phyloP scores from a whole-genome alignment of 2,329 filamentous ascomycete species.

The Monosporascus sp. region DNA sequence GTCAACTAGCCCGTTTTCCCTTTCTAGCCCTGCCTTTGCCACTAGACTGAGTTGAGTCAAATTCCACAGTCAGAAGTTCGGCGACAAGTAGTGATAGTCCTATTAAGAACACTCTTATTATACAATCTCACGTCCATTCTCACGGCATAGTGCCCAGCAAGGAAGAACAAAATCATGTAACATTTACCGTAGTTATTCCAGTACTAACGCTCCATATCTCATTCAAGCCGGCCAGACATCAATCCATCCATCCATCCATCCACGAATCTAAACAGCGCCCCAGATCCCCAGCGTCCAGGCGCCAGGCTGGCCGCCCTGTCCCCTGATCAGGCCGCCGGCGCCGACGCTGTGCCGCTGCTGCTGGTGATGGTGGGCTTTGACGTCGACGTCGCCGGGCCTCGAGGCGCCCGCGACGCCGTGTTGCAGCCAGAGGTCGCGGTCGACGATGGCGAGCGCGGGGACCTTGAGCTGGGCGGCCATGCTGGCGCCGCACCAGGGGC shows the following conservation, averaged over 20 bases:
- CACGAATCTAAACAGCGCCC: slow-evolving; percentile 41
- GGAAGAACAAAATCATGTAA: background rate
- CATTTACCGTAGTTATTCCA: background rate
- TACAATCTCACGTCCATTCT: no score
- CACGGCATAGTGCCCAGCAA: no score
- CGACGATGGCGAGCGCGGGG: slow-evolving; percentile 63
- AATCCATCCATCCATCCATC: background rate
- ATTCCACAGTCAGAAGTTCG: no score
- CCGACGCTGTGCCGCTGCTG: slow-evolving; percentile 60
- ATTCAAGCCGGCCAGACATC: background rate
- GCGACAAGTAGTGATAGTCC: no score
- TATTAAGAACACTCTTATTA: no score
- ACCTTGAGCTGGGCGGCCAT: slow-evolving; percentile 64
- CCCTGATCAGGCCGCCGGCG: slow-evolving; percentile 43
- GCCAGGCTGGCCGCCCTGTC: slow-evolving; percentile 32
- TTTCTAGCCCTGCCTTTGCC: no score
- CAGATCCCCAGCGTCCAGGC: slow-evolving; percentile 61
- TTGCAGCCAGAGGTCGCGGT: slow-evolving; percentile 65
- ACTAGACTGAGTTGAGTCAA: no score
- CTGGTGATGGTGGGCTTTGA: slow-evolving; percentile 38
- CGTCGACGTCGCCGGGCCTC: slow-evolving; percentile 53
- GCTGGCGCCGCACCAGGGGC: slow-evolving; percentile 71
- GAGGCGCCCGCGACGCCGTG: slow-evolving; percentile 61
- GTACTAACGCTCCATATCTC: no score
- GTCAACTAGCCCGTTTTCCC: no score